phyloP scores from a whole-genome alignment of 257 asterid species.

The Solanum gandarillasii region DNA sequence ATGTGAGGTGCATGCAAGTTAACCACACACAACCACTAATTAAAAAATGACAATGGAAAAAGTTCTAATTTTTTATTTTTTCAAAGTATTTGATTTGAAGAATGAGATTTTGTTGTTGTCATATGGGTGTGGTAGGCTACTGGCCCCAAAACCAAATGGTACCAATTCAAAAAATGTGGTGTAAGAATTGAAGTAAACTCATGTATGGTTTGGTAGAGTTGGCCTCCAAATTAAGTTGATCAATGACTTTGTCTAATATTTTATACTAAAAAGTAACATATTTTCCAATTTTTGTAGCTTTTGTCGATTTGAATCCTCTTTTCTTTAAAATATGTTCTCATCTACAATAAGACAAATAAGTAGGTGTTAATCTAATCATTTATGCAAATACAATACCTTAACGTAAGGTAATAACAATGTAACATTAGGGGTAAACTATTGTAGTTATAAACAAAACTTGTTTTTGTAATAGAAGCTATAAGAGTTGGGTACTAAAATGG shows the following conservation, averaged over 20 bases:
- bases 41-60: not conserved
- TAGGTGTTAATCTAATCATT: not conserved
- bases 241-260: not conserved
- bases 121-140: constrained; percentile 73
- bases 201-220: constrained; percentile 56
- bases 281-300: not conserved
- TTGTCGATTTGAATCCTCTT: not conserved
- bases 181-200: not conserved
- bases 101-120: constrained; percentile 7
- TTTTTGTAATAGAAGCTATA: not conserved
- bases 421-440: not conserved
- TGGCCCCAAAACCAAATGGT: constrained; percentile 38
- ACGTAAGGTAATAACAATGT: not conserved
- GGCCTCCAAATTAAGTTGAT: constrained; percentile 61
- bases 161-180: constrained; percentile 6
- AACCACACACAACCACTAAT: not conserved
- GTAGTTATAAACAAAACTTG: not conserved
- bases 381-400: not conserved
- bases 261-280: not conserved
- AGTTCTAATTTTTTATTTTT: not conserved
- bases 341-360: not conserved
- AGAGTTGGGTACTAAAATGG: not conserved
- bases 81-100: not conserved
- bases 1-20: not conserved
- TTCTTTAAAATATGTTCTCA: not conserved